Evolutionary conservation across 495 filamentous ascomycete genomes (phyloP).

Genomic region (Tuber aestivum): DNA sequence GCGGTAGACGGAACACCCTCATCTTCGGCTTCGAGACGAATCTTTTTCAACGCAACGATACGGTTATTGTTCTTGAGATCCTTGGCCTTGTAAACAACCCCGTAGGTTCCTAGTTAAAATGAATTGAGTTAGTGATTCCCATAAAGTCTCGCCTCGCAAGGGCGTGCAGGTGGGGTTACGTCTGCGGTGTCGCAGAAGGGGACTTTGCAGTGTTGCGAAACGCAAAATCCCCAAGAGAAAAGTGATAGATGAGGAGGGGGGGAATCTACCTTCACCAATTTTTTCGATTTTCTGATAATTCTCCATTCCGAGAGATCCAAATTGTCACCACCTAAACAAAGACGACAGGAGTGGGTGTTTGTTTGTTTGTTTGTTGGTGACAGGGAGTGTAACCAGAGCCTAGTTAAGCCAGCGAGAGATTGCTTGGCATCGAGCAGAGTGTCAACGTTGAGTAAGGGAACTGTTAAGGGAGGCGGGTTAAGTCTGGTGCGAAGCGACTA

Average conservation of each 20-base stretch:
- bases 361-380: constrained; percentile 1
- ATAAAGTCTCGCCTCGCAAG: background rate
- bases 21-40: constrained; percentile 93
- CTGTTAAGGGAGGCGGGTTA: background rate
- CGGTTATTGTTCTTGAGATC: constrained; percentile 70
- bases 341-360: background rate
- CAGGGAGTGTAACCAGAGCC: background rate
- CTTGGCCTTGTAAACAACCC: constrained; percentile 86
- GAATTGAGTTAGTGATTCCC: background rate
- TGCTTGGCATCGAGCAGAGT: background rate
- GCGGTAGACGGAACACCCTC: constrained; percentile 95
- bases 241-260: constrained; percentile 6
- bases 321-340: background rate
- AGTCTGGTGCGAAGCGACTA: no score
- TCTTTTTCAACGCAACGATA: constrained; percentile 96
- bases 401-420: background rate
- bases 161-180: background rate
- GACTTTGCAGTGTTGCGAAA: background rate
- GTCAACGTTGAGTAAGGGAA: background rate
- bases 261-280: constrained; percentile 82
- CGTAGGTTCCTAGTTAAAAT: constrained; percentile 65
- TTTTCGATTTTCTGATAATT: constrained; percentile 99
- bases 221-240: background rate
- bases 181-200: background rate
- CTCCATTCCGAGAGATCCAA: constrained; percentile 60